A percentile compares a stretch with the other conserved stretches of the same genome.
Conservation (phyloP, 148 eudicot genomes). For the Dianthus caryophyllus region DNA sequence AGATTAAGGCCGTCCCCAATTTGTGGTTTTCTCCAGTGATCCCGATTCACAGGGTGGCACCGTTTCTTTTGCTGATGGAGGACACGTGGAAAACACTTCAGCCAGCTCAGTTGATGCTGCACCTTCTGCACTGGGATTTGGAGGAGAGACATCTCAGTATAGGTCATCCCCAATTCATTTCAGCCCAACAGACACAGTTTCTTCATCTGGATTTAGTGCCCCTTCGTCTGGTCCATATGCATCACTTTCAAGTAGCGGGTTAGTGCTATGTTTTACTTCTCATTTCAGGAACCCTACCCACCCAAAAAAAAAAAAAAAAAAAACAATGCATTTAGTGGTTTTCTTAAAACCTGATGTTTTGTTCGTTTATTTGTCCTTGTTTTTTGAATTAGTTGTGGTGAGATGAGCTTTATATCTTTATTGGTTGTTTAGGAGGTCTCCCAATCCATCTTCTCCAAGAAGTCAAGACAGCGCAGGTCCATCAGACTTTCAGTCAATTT, state of each 20-base stretch:
- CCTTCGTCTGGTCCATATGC: constrained; percentile 43
- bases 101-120: constrained; percentile 35
- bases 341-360: neutral
- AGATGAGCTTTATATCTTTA: no score
- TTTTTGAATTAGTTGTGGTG: no score
- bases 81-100: constrained; percentile 34
- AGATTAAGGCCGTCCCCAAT: constrained; percentile 77
- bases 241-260: constrained; percentile 65
- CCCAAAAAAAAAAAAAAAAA: neutral
- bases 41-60: constrained; percentile 45
- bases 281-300: neutral
- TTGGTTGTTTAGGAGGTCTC: no score
- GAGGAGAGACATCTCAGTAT: constrained; percentile 49
- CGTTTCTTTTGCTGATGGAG: constrained; percentile 45
- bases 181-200: no score
- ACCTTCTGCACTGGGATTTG: constrained; percentile 33
- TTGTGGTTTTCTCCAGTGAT: constrained; percentile 60
- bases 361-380: neutral
- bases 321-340: neutral
- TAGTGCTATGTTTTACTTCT: constrained; percentile 1
- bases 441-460: constrained; percentile 49
- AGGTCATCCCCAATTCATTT: no score
- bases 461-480: constrained; percentile 79
- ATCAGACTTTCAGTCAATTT: constrained; percentile 82
- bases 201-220: constrained; percentile 49